Evolutionary conservation across 2,329 filamentous ascomycete species (phyloP).

Genomic region (Colletotrichum somersetense): DNA sequence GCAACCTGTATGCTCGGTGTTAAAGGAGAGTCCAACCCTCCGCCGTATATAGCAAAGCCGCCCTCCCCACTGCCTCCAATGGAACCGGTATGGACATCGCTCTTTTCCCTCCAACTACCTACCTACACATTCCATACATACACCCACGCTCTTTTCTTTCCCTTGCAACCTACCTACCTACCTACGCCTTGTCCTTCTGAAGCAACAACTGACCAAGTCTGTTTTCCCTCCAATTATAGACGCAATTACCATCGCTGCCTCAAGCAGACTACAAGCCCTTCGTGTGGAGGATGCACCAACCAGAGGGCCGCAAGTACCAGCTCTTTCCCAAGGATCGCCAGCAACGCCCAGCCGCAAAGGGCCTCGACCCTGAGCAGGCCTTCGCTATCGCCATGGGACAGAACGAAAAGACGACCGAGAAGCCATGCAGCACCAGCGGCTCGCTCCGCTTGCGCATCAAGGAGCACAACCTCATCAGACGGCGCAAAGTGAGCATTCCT

Average conservation of each 20-base stretch:
- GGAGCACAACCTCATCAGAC: constrained; percentile 67
- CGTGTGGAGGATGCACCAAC: constrained; percentile 70
- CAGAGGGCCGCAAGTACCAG: constrained; percentile 70
- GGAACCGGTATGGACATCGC: constrained; percentile 57
- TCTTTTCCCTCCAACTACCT: constrained; percentile 29
- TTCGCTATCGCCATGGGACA: constrained; percentile 58
- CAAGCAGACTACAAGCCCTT: constrained; percentile 62
- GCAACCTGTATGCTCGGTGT: constrained; percentile 68
- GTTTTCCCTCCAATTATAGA: constrained; percentile 40
- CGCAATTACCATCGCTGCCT: constrained; percentile 40
- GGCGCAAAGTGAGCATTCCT: constrained; percentile 74
- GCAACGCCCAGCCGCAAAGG: constrained; percentile 57
- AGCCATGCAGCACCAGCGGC: constrained; percentile 52
- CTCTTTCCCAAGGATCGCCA: constrained; percentile 69
- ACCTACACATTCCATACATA: background rate
- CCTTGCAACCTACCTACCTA: background rate
- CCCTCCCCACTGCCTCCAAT: constrained; percentile 60
- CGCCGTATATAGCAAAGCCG: constrained; percentile 65
- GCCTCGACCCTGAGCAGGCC: constrained; percentile 64
- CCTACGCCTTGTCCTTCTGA: constrained; percentile 35
- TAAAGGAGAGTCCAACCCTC: constrained; percentile 55
- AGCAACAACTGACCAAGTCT: constrained; percentile 39
- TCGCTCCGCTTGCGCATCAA: constrained; percentile 67
- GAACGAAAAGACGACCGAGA: constrained; percentile 55
- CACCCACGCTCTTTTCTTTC: background rate